phyloP scores from a whole-genome alignment of 2,329 filamentous ascomycete genomes.

The Calonectria naviculata region DNA sequence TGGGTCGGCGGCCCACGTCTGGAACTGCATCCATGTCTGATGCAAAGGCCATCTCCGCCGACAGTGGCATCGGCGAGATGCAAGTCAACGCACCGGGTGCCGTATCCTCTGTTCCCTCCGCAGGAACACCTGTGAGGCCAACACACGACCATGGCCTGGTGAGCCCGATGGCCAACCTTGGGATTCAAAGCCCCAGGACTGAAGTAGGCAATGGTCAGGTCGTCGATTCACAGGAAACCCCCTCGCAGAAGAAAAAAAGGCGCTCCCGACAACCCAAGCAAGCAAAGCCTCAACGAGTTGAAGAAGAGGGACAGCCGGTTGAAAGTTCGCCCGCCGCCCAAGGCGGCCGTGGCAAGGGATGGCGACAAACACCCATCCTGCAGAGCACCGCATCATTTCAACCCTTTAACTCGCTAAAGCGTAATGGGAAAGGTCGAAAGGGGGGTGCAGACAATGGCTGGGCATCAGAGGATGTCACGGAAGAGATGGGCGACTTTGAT shows the following conservation, averaged over 20 bases:
- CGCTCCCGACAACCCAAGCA: constrained; percentile 47
- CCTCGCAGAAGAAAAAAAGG: constrained; percentile 45
- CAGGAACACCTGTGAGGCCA: constrained; percentile 23
- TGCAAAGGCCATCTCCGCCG: constrained; percentile 17
- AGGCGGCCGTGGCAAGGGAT: constrained; percentile 62
- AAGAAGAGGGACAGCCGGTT: constrained; percentile 39
- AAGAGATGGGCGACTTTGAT: constrained; percentile 95
- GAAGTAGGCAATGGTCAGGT: constrained; percentile 33
- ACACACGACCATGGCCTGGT: constrained; percentile 39
- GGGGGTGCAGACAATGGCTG: constrained; percentile 78
- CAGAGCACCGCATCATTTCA: constrained; percentile 72
- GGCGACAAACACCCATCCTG: constrained; percentile 70
- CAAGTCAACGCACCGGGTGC: constrained; percentile 12
- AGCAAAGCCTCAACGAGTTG: constrained; percentile 40
- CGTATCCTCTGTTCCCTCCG: constrained; percentile 19
- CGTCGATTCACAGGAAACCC: constrained; percentile 33
- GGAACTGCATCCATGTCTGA: constrained; percentile 39
- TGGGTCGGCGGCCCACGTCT: constrained; percentile 58
- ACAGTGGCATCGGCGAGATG: constrained; percentile 26
- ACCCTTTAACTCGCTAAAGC: constrained; percentile 71
- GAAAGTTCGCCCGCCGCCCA: constrained; percentile 37
- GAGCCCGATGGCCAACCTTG: constrained; percentile 42
- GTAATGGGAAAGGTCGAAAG: constrained; percentile 58
- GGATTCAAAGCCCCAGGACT: constrained; percentile 26
- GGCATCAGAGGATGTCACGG: constrained; percentile 96